Conservation (phyloP, 805 yeast genomes). For the Hanseniaspora osmophila region DNA sequence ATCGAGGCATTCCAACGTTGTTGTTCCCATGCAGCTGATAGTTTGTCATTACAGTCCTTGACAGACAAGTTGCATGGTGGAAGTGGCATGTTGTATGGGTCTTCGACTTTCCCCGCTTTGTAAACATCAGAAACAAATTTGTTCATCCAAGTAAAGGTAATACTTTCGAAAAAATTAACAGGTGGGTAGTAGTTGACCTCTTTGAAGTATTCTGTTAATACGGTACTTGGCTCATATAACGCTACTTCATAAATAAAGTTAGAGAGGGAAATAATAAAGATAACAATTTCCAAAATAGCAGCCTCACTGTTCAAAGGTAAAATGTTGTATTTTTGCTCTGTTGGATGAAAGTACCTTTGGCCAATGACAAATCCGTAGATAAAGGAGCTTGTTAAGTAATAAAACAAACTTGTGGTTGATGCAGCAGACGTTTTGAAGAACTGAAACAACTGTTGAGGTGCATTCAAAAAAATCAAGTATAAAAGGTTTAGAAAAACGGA, state of each 20-base stretch:
- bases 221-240: slow-evolving; percentile 26
- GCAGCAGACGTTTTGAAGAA: slow-evolving; percentile 20
- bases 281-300: slow-evolving; percentile 13
- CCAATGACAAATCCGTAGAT: slow-evolving; percentile 12
- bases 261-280: slow-evolving; percentile 19
- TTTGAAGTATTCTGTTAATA: slow-evolving; percentile 23
- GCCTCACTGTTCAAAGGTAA: slow-evolving; percentile 7
- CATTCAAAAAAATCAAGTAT: slow-evolving; percentile 12
- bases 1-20: slow-evolving; percentile 17
- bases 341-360: slow-evolving; percentile 13
- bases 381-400: slow-evolving; percentile 12
- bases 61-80: slow-evolving; percentile 28
- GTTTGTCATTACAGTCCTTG: slow-evolving; percentile 17
- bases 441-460: slow-evolving; percentile 17
- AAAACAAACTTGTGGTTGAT: slow-evolving; percentile 18
- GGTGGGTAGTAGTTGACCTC: slow-evolving; percentile 15
- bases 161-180: slow-evolving; percentile 22
- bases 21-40: slow-evolving; percentile 24
- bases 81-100: slow-evolving; percentile 29
- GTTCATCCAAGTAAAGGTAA: slow-evolving; percentile 37
- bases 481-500: slow-evolving; percentile 11
- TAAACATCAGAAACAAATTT: slow-evolving; percentile 28
- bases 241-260: slow-evolving; percentile 28
- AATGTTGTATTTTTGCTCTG: slow-evolving; percentile 12
- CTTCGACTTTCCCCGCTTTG: slow-evolving; percentile 24